Evolutionary conservation across 805 yeast genomes (phyloP), one percentile per base, ranked within the genome.

Genomic region (Yamadazyma paraphyllophila): DNA sequence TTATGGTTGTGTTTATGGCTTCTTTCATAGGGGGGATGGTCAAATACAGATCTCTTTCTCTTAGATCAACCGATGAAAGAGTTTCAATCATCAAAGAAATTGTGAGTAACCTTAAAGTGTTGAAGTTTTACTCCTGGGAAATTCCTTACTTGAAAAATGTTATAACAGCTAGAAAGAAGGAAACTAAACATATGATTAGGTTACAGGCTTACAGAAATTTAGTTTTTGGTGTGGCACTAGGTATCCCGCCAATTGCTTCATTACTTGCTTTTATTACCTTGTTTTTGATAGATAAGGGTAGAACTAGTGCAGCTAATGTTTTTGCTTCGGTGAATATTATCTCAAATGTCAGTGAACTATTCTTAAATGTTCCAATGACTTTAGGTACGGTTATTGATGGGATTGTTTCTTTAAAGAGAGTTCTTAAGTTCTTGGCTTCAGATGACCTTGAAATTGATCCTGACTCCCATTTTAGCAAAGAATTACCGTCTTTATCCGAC

Each of bases 71-170:
- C 2, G 97, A 91, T 62, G 63, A 70, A 17, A 81, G 97, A 57
- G 88, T 91, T 16, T 74, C 79, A 37, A 71, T 78, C 38, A 81
- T 89, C 62, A 83, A 87, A 52, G 97, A 91, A 63, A 78, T 89
- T 29, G 69, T 91, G 49, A 81, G 77, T 57, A 81, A 85, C 52
- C 77, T 91, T 75, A 88, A 85, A 58, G 75, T 83, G 61, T 86
- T 91, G 62, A 91, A 91, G 67, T 85, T 78, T 61, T 91, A 89
- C 62, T 87, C 95, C 1, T 91, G 97, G 97, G 97, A 91, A 66
- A 71, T 71, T 26, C 89, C 97, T 0, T 91, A 88, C 60, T 72
- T 74, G 43, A 61, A 73, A 7, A 66, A 74, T 41, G 74, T 90
- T 26, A 59, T 78, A 12, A 71, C 69, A 11, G 69, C 79, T 24